phyloP scores from a whole-genome alignment of 2,329 filamentous ascomycete species.

The Herpotrichia juniperi region DNA sequence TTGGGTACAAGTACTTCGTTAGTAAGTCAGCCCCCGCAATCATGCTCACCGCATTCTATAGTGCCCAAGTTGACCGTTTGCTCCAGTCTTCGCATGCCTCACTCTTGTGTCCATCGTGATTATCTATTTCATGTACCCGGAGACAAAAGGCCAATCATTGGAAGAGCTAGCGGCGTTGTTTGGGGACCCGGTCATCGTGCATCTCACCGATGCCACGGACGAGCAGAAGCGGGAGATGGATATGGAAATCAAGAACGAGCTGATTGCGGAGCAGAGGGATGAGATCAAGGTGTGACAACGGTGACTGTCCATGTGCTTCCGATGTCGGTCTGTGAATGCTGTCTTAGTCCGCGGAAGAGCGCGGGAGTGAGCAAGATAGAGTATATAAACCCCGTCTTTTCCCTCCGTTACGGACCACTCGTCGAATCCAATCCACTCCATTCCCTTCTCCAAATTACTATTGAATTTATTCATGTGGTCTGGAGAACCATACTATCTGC shows the following conservation, averaged over 20 bases:
- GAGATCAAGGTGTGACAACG: not conserved
- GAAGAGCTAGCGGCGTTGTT: constrained; percentile 25
- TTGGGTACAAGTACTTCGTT: constrained; percentile 32
- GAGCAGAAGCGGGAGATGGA: constrained; percentile 23
- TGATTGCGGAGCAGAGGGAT: constrained; percentile 17
- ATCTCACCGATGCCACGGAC: constrained; percentile 26
- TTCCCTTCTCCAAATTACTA: too few species aligned
- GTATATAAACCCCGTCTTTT: too few species aligned
- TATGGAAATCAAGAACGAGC: constrained; percentile 20
- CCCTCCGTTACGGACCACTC: too few species aligned
- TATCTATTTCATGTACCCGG: constrained; percentile 23
- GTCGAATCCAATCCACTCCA: too few species aligned
- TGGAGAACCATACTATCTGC: too few species aligned
- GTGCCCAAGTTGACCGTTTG: not conserved
- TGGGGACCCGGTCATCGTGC: constrained; percentile 26
- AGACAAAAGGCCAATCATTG: constrained; percentile 22
- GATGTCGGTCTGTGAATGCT: not conserved
- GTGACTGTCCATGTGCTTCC: not conserved
- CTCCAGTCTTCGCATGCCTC: constrained; percentile 39
- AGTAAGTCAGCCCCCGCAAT: constrained; percentile 13
- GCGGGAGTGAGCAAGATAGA: too few species aligned
- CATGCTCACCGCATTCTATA: not conserved
- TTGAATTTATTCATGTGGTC: too few species aligned
- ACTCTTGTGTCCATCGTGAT: constrained; percentile 36
- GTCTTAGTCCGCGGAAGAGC: too few species aligned